Base-by-base conservation (phyloP, 1,139 yeast species). In the Taphrina deformans region DNA sequence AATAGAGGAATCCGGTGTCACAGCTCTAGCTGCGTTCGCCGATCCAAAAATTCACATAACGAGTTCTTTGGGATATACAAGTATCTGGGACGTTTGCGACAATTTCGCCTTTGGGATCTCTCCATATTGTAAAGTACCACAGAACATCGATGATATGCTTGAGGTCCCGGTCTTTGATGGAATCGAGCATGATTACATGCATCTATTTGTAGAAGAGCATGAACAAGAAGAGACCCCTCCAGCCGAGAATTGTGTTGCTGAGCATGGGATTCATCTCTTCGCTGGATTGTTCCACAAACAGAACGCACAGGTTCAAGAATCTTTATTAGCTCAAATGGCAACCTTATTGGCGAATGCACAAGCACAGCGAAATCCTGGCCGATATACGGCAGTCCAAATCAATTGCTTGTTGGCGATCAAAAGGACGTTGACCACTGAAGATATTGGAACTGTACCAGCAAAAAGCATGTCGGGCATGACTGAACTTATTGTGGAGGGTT, bases 261-360 rank as follows among this genome's bases (percentile, higher is more conserved):
- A 93, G 75, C 75, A 83, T 1, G 86, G 97, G 0, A 86, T 93
- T 71, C 91, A 87, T 67, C 79, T 91, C 3, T 89, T 91, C 72
- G 85, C 88, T 10, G 73, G 82, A 7, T 80, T 88, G 0, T 88
- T 93, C 70, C 90, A 96, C 0, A 79, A 81, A 67, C 82, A 93
- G 70, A 84, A 92, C n/a, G 76, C 84, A 9, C 89, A 90, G 69
- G 88, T 93, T 65, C 97, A 93, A 72, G 86, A 88, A 66, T 90
- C 97, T 1, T 80, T 93, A 41, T 75, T 93, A 55, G 98, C 92
- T 70, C 91, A 87, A 67, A 77, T 93, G 68, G 81, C 92, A 70
- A 79, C 85, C 2, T 83, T 86, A 6, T 70, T 84, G 45, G 61
- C 68, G 18, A 51, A 71, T 3, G 65, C 73, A 2, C 66, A 69